Conservation (phyloP, 139 green algal genomes). For the Desmodesmus armatus region DNA sequence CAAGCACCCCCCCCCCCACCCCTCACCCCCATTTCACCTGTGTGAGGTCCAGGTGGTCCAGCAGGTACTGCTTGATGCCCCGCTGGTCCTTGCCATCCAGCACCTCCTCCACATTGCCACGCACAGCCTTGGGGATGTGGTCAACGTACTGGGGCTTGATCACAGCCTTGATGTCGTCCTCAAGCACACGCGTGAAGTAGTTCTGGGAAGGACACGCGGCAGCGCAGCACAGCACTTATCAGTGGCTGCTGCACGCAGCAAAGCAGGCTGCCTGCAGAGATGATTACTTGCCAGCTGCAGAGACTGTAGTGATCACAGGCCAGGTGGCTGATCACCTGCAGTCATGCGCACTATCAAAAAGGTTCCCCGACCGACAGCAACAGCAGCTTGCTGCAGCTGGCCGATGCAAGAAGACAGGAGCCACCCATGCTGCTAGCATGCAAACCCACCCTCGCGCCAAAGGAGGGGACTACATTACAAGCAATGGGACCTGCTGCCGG, state of each 20-base stretch:
- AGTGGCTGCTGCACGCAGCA: background rate
- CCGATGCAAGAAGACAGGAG: too few relatives aligned
- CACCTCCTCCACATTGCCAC: slow-evolving; percentile 89
- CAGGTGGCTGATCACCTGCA: too few relatives aligned
- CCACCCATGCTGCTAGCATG: background rate
- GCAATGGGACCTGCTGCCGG: too few relatives aligned
- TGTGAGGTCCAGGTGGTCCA: slow-evolving; percentile 85
- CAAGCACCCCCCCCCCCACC: too few relatives aligned
- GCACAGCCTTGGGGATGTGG: slow-evolving; percentile 97
- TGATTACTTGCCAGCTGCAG: too few relatives aligned
- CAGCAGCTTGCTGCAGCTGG: too few relatives aligned
- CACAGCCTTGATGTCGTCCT: slow-evolving; percentile 93
- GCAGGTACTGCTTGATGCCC: slow-evolving; percentile 71
- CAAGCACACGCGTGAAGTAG: slow-evolving; percentile 97
- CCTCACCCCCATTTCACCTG: slow-evolving; percentile 84
- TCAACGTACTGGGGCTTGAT: slow-evolving; percentile 86
- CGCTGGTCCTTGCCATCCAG: slow-evolving; percentile 90
- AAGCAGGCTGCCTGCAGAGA: too few relatives aligned
- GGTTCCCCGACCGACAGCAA: too few relatives aligned
- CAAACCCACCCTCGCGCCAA: background rate
- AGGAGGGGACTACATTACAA: background rate
- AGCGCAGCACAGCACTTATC: background rate
- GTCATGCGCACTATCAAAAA: too few relatives aligned
- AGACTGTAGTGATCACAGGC: too few relatives aligned
- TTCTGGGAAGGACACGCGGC: slow-evolving; percentile 73